Base-by-base conservation (phyloP, 257 asterid species). In the Penstemon eatonii region DNA sequence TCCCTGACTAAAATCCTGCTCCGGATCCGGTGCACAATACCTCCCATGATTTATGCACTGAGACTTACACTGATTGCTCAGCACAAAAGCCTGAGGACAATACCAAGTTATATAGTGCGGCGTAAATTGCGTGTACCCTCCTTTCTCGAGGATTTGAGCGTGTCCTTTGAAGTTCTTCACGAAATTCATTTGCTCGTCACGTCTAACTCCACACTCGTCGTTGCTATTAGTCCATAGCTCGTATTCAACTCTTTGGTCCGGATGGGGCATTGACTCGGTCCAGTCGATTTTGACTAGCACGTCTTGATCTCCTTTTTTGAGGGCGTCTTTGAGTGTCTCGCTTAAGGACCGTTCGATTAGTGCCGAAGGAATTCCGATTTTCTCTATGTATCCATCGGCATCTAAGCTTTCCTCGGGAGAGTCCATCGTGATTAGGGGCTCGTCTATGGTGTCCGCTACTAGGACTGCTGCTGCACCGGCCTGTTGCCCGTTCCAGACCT, bases 31-130 rank as follows among this genome's bases (percentile, higher is more conserved):
- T 1, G 96, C 95, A 7, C 97, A 89, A 49, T 91, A 91, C 67
- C 97, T 82, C 38, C 97, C 97, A 11, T 71, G 87, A 78, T 91
- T 91, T 50, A 91, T 91, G 81, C 97, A 91, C 78, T 91, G 97
- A 18, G 95, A 85, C 82, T 75, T 86, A 72, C 97, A 91, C 66
- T 91, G 97, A 11, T 75, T 77, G 70, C 84, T 87, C 36, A 75
- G 83, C 12, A 89, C 51, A 60, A 91, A 91, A 4, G 92, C 84
- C 12, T 65, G 74, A 9, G 97, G 97, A 69, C 97, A 91, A 65
- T 85, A 91, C 97, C 97, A 91, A 9, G 97, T 91, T 43, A 91
- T 89, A 61, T 89, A 91, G 73, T 91, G 97, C 0, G 96, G 97
- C 0, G 95, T 91, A 80, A 91, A 91, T 67, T 69, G 86, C 4